Evolutionary conservation across 306 rosid genomes (phyloP).

Genomic region (Alnus rubra): DNA sequence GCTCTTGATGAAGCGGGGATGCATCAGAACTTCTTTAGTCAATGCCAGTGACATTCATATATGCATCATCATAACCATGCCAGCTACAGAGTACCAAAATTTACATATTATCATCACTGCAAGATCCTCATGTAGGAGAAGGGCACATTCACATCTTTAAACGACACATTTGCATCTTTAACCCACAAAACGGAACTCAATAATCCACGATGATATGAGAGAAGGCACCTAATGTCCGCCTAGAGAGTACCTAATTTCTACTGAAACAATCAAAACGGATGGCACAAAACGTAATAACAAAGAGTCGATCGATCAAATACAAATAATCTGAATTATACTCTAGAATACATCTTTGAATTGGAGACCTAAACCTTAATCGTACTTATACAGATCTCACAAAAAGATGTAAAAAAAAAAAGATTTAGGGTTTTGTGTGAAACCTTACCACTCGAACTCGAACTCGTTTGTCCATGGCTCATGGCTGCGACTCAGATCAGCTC

Average conservation of each 20-base stretch:
- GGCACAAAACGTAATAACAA: not conserved
- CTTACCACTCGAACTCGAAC: slow-evolving; percentile 43
- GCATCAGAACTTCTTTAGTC: slow-evolving; percentile 1
- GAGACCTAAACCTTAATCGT: not conserved
- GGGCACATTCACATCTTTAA: not conserved
- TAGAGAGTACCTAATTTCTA: not conserved
- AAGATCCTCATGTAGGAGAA: not conserved
- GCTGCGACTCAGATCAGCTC: slow-evolving; percentile 34
- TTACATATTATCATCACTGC: not conserved
- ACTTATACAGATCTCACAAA: not conserved
- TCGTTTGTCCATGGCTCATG: slow-evolving; percentile 60
- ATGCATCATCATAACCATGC: not conserved
- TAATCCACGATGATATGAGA: not conserved
- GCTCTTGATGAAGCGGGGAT: not conserved
- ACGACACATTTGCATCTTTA: not conserved
- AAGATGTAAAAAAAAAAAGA: not conserved
- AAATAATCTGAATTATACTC: not conserved
- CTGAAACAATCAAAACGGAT: not conserved
- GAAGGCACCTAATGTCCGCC: not conserved
- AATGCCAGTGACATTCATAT: not conserved
- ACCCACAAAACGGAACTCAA: not conserved
- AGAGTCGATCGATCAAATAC: not conserved
- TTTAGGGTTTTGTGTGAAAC: not conserved
- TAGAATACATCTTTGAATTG: not conserved
- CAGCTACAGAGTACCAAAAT: not conserved